Base-by-base conservation (phyloP, 257 asterid genomes). In the Penstemon newberryi region DNA sequence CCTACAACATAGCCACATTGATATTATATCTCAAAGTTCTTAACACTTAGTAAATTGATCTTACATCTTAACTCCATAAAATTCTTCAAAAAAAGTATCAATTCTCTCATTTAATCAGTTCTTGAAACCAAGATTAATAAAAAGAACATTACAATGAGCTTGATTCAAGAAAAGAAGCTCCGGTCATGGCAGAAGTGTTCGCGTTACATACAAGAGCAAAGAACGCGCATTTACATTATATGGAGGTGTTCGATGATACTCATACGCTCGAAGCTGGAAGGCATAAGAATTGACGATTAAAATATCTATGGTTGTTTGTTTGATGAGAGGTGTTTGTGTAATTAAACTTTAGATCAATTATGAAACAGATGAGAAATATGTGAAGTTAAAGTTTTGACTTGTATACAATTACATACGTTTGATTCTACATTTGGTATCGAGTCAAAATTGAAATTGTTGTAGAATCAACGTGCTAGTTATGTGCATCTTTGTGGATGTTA, bases 211-310 rank as follows among this genome's bases (percentile, higher is more conserved):
- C 95, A 86, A 73, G 98, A 89, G 82, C 86, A 81, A 67, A 80
- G 94, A 63, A 91, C 98, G 3, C 79, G 95, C 40, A 58, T 91
- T 65, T 86, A 89, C 78, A 91, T 91, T 64, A 71, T 91, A 3
- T 91, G 98, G 98, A 84, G 82, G 80, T 91, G 98, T 78, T 84
- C 86, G 0, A 61, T 85, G 8, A 76, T 79, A 63, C 95, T 91
- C 37, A 82, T 91, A 61, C 75, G 80, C 7, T 82, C 75, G 82
- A 83, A 87, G 73, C 55, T 84, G 61, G 87, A 89, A 56, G 75
- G 79, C 56, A 15, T 78, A 60, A 52, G 62, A 43, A 39, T 75
- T n/a, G 85, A 78, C 6, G 82, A 83, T 36, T 80, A 69, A 75
- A 52, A 50, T 25, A 25, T 25, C 33, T 25, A 25, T 25, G 33